phyloP scores from a whole-genome alignment of 495 filamentous ascomycete genomes.

The Aspergillus incahuasiensis region DNA sequence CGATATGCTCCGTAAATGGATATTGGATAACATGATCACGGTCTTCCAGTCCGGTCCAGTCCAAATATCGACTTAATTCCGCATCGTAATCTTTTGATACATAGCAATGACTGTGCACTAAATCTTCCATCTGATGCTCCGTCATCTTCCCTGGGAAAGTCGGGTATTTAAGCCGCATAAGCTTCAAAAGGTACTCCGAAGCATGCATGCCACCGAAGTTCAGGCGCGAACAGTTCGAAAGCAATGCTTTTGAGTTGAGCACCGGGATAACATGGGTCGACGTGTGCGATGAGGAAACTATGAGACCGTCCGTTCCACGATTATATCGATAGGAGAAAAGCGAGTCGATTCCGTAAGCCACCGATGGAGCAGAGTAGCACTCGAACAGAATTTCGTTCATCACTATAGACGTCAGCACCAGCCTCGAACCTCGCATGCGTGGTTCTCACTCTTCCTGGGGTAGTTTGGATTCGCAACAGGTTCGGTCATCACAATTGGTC shows the following conservation, averaged over 20 bases:
- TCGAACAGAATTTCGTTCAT: conserved; percentile 98
- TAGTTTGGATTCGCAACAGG: conserved; percentile 86
- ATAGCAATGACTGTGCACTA: conserved; percentile 88
- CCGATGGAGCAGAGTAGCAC: conserved; percentile 80
- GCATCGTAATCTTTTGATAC: conserved; percentile 75
- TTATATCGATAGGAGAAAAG: conserved; percentile 95
- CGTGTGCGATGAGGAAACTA: conserved; percentile 87
- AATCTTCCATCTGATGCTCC: conserved; percentile 75
- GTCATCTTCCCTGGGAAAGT: conserved; percentile 80
- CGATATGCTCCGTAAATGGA: conserved; percentile 84
- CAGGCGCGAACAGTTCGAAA: conserved; percentile 77
- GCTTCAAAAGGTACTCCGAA: conserved; percentile 83
- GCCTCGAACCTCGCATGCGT: neutral
- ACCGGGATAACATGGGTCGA: conserved; percentile 96
- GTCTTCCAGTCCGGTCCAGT: conserved; percentile 85
- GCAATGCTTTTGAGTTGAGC: conserved; percentile 72
- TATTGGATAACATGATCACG: conserved; percentile 86
- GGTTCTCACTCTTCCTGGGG: conserved; percentile 67
- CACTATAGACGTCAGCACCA: conserved; percentile 46
- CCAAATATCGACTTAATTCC: conserved; percentile 69
- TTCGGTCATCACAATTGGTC: conserved; percentile 94
- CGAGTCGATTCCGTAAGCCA: conserved; percentile 91
- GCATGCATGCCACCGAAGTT: conserved; percentile 93
- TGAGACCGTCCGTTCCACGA: conserved; percentile 77
- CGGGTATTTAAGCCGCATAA: conserved; percentile 90